Conservation (phyloP, 441 rosid genomes). For the Biscutella laevigata region DNA sequence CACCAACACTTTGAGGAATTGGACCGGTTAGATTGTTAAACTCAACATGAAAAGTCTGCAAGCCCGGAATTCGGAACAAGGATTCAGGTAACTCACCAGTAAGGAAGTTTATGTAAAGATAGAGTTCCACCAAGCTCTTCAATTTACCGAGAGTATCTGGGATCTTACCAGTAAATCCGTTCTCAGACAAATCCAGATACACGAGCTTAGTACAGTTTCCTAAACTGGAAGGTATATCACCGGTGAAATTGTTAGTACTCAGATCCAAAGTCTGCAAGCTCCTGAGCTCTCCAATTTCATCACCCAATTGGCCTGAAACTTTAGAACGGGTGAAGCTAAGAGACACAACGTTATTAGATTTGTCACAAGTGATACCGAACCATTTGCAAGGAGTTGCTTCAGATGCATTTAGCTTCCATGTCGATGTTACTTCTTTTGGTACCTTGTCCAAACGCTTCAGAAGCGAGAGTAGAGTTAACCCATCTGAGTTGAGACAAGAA, state of each 20-base stretch:
- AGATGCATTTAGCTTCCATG: conserved; percentile 48
- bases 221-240: conserved; percentile 38
- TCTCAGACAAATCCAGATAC: conserved; percentile 44
- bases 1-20: conserved; percentile 48
- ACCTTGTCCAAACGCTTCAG: conserved; percentile 32
- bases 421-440: conserved; percentile 38
- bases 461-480: conserved; percentile 43
- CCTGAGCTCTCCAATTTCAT: conserved; percentile 42
- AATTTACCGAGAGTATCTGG: conserved; percentile 34
- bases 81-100: conserved; percentile 47
- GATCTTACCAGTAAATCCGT: conserved; percentile 41
- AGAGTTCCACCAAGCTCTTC: conserved; percentile 27
- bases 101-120: conserved; percentile 41
- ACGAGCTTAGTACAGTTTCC: conserved; percentile 43
- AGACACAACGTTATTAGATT: conserved; percentile 24
- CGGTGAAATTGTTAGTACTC: conserved; percentile 42
- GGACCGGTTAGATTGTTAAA: conserved; percentile 49
- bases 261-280: conserved; percentile 40
- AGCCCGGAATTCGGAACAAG: conserved; percentile 32
- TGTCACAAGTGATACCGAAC: conserved; percentile 57
- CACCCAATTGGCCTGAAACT: conserved; percentile 52
- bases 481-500: conserved; percentile 40
- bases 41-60: conserved; percentile 32
- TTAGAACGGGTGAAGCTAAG: conserved; percentile 37
- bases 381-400: conserved; percentile 54